Evolutionary conservation across 352 stramenopile species (phyloP), one percentile per base, ranked within the genome.

Genomic region (Globisporangium carolinianum): DNA sequence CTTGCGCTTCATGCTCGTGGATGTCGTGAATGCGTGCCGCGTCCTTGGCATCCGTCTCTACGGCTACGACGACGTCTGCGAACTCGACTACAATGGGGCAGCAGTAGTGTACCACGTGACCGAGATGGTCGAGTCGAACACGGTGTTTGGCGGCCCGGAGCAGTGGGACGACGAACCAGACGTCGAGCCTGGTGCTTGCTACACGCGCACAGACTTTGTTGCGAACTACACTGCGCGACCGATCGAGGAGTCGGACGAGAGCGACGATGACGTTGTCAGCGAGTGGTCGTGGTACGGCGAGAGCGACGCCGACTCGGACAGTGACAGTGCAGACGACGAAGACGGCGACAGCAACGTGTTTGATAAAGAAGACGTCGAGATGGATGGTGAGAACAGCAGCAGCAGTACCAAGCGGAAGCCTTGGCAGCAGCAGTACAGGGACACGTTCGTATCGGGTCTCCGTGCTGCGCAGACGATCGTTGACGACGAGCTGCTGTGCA

Each of bases 61-160:
- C 47, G 84, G 84, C 49, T 91, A 89, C 63, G 80, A 91, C 60
- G 82, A 92, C 51, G 71, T 88, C 65, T 88, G 77, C 57, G 51
- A 76, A 49, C 51, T 92, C 32, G 66, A 69, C 49, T 47, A 42
- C 51, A 18, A 52, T 48, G 62, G 14, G 14, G 57, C 38, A 2
- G 49, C 51, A 6, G 63, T 80, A n/a, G 51, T 62, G 6, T 80
- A 71, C 47, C 82, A 90, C 53, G 71, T 92, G 50, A 92, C 76
- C 1, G 82, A 92, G 66, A 73, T 92, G 49, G 77, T 90, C 5
- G 82, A 92, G 63, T 66, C 54, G 15, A 49, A 53, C 15, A 66
- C 61, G 32, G 57, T 51, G 4, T 73, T 77, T 51, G 57, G 57
- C 38, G 56, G 49, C 6, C 59, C 61, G 12, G 47, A 68, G 8